phyloP scores from a whole-genome alignment of 164 flowering plant genomes.

The Echeveria elegans region DNA sequence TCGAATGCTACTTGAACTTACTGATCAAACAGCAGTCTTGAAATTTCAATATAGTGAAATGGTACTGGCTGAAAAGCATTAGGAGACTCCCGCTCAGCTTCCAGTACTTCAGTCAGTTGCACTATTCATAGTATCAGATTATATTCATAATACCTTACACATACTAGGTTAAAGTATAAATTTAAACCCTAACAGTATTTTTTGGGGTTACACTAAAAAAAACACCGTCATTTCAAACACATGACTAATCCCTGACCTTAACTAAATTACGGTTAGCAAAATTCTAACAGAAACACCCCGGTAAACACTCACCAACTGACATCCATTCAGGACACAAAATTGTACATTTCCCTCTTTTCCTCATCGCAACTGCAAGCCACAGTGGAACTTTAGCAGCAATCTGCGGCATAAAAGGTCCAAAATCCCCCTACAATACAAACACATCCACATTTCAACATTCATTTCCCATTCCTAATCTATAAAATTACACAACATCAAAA shows the following conservation, averaged over 20 bases:
- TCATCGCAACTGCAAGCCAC: constrained; percentile 82
- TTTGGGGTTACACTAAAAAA: not conserved
- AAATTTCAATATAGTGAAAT: constrained; percentile 86
- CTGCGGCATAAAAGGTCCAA: constrained; percentile 79
- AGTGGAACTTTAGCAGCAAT: constrained; percentile 59
- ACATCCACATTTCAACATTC: not conserved
- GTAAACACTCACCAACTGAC: constrained; percentile 54
- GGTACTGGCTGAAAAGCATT: constrained; percentile 68
- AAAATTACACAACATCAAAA: not conserved
- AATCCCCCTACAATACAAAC: constrained; percentile 54
- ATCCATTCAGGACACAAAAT: constrained; percentile 83
- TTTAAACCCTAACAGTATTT: no score
- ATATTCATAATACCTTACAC: no score
- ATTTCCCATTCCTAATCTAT: not conserved
- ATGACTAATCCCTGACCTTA: no score
- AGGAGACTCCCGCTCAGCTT: constrained; percentile 79
- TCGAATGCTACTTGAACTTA: constrained; percentile 23
- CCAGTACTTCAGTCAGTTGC: constrained; percentile 57
- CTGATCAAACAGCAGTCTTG: constrained; percentile 83
- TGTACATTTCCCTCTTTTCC: constrained; percentile 85
- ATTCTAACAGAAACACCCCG: not conserved
- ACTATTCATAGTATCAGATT: constrained; percentile 36
- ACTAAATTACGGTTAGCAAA: not conserved
- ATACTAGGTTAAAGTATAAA: no score
- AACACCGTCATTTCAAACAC: not conserved